Percentiles rank a stretch among this genome's conserved stretches.
These are phyloP conservation scores for Dendrobium officinale DNA, from an alignment of 106 monocot species.

Conservation along the genomic window DNA sequence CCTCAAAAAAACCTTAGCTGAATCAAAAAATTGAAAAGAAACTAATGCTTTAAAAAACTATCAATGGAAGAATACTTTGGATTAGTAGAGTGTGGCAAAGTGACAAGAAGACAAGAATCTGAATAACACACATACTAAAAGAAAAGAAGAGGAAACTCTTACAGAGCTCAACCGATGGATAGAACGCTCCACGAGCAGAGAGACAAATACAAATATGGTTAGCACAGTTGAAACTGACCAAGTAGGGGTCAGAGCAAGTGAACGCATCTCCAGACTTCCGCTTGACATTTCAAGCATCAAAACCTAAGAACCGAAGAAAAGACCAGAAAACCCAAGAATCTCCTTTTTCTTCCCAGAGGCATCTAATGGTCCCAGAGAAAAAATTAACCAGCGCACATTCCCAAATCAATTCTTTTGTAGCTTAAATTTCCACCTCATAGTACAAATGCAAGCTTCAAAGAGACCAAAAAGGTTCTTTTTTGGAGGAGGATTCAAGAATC, in stretches of 20 bases:
- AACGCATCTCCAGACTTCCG: constrained; percentile 33
- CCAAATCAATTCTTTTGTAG: background rate
- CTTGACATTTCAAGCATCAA: background rate
- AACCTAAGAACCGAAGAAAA: background rate
- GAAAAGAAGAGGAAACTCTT: constrained; percentile 12
- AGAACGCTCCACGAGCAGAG: constrained; percentile 77
- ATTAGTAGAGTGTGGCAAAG: background rate
- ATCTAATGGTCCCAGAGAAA: background rate
- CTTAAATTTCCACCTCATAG: background rate
- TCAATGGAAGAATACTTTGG: background rate
- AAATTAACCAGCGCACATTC: background rate
- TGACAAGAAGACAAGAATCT: background rate
- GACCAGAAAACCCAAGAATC: background rate
- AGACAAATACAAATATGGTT: constrained; percentile 69
- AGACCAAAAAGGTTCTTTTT: background rate
- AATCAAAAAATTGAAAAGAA: background rate
- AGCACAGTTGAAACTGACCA: constrained; percentile 96
- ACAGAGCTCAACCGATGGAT: constrained; percentile 82
- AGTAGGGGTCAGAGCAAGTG: constrained; percentile 89
- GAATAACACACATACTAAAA: background rate
- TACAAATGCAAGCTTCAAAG: background rate
- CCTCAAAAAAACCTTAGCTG: too few species aligned
- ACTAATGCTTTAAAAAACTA: background rate
- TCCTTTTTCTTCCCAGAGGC: background rate
- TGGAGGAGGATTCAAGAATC: background rate